Conservation (phyloP, 1,284 basidiomycete genomes). For the Termitomyces sp. region DNA sequence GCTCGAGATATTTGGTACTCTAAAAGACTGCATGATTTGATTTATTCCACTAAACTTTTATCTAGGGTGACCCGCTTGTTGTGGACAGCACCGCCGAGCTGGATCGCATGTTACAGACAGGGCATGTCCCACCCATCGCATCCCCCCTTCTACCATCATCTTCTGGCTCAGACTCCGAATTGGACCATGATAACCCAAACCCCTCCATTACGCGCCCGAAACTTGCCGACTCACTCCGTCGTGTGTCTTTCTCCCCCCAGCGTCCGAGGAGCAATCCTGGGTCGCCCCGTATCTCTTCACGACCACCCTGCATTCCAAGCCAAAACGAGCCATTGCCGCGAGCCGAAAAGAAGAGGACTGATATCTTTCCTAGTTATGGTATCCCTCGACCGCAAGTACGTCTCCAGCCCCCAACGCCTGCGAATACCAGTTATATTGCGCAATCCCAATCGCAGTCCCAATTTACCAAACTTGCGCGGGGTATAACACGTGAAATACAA, state of each 20-base stretch:
- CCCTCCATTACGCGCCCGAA: conserved; percentile 41
- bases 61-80: conserved; percentile 42
- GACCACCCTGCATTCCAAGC: conserved; percentile 8
- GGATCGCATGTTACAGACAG: conserved; percentile 55
- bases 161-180: conserved; percentile 40
- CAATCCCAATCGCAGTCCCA: conserved; percentile 35
- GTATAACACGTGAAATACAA: conserved; percentile 49
- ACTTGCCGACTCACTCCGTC: conserved; percentile 60
- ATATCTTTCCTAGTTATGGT: conserved; percentile 28
- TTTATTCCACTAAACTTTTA: conserved; percentile 1
- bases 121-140: conserved; percentile 36
- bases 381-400: conserved; percentile 38
- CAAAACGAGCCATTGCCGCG: conserved; percentile 32
- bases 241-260: conserved; percentile 64
- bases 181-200: conserved; percentile 7
- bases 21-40: neutral
- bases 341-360: conserved; percentile 21
- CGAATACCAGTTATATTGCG: conserved; percentile 30
- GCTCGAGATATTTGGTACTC: conserved; percentile 41
- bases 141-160: conserved; percentile 40
- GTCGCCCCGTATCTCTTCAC: conserved; percentile 11
- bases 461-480: conserved; percentile 54
- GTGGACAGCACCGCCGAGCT: conserved; percentile 58
- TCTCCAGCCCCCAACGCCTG: conserved; percentile 54
- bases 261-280: conserved; percentile 45